These are phyloP conservation scores for Solanum pinnatisectum DNA, from an alignment of 257 asterid genomes.

Conservation along the genomic window DNA sequence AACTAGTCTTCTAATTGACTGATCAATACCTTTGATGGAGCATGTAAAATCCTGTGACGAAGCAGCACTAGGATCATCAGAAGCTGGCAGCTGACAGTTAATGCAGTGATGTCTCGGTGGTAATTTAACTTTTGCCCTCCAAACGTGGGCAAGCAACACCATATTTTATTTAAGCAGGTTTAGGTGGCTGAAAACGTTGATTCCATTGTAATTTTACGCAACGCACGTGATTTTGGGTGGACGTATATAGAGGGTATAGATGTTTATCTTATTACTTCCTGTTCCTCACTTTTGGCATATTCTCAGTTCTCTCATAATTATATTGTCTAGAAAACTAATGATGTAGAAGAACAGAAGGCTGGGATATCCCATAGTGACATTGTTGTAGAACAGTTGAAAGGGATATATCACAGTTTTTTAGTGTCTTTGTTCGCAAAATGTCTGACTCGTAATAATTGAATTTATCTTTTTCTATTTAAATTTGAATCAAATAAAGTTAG, in stretches of 20 bases:
- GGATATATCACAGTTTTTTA: not conserved
- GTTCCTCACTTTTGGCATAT: not conserved
- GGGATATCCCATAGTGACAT: not conserved
- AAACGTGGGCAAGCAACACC: not conserved
- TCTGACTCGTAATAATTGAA: not conserved
- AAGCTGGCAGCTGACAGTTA: not conserved
- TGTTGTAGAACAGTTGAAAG: not conserved
- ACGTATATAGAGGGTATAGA: slow-evolving; percentile 22
- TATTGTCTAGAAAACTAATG: not conserved
- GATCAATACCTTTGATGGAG: not conserved
- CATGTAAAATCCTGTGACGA: not conserved
- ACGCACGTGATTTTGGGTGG: slow-evolving; percentile 18
- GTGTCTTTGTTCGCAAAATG: not conserved
- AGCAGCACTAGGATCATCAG: not conserved
- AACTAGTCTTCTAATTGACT: slow-evolving; percentile 19
- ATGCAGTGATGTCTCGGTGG: not conserved
- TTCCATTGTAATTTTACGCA: slow-evolving; percentile 13
- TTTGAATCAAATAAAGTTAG: not conserved
- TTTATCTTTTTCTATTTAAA: not conserved
- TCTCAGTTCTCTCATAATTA: not conserved
- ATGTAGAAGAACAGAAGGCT: not conserved
- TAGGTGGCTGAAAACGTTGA: slow-evolving; percentile 8
- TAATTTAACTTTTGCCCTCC: not conserved
- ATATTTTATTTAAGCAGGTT: not conserved
- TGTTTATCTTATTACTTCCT: slow-evolving; percentile 1